phyloP scores from a whole-genome alignment of 352 stramenopile genomes.

The Phytophthora kernoviae region DNA sequence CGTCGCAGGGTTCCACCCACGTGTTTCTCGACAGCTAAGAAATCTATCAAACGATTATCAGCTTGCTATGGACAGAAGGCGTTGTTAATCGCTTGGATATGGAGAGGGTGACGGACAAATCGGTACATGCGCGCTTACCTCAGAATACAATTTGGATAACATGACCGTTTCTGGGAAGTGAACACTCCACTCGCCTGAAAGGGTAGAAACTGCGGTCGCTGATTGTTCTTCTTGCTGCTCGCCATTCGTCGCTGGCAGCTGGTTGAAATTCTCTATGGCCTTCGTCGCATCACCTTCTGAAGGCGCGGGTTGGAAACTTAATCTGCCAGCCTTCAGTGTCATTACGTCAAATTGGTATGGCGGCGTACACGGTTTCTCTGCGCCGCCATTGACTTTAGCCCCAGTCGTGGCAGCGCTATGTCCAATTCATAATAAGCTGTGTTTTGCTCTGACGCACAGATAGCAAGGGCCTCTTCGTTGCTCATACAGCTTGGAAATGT shows the following conservation, averaged over 20 bases:
- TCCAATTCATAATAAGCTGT: slow-evolving; percentile 57
- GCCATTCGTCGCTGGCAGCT: background rate
- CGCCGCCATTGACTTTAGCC: background rate
- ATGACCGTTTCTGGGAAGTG: slow-evolving; percentile 32
- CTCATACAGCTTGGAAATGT: slow-evolving; percentile 33
- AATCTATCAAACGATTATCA: slow-evolving; percentile 47
- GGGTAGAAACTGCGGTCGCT: slow-evolving; percentile 9
- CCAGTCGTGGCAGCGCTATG: slow-evolving; percentile 38
- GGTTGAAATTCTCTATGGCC: background rate
- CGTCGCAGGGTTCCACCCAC: slow-evolving; percentile 40
- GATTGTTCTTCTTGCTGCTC: slow-evolving; percentile 22
- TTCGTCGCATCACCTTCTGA: background rate
- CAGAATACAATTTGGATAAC: slow-evolving; percentile 46
- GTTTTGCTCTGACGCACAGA: slow-evolving; percentile 49
- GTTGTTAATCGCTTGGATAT: slow-evolving; percentile 5
- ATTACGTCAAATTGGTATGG: slow-evolving; percentile 30
- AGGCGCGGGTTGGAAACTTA: slow-evolving; percentile 38
- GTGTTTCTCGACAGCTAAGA: slow-evolving; percentile 54
- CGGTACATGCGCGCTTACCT: slow-evolving; percentile 28
- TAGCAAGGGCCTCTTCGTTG: slow-evolving; percentile 55
- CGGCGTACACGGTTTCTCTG: slow-evolving; percentile 2
- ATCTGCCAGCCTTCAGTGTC: slow-evolving; percentile 46
- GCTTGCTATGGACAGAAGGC: slow-evolving; percentile 25
- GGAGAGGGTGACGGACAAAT: background rate
- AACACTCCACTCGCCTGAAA: slow-evolving; percentile 55